These are phyloP conservation scores for Penicillium waksmanii DNA, from an alignment of 495 filamentous ascomycete species.

Conservation along the genomic window DNA sequence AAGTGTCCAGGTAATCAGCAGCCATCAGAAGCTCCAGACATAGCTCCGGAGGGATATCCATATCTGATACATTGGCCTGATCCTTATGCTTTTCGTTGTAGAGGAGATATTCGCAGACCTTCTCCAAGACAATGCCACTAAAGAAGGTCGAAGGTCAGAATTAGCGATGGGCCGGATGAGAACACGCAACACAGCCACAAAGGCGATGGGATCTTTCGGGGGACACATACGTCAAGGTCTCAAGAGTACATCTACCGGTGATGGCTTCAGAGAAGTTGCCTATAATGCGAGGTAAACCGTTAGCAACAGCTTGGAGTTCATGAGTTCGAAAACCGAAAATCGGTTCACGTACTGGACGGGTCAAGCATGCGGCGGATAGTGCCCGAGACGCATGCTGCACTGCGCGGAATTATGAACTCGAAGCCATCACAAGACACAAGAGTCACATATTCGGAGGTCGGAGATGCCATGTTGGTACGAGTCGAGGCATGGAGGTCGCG, in stretches of 20 bases:
- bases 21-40: conserved; percentile 82
- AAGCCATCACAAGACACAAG: conserved; percentile 85
- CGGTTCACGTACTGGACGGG: conserved; percentile 61
- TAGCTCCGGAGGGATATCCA: conserved; percentile 80
- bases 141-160: background rate
- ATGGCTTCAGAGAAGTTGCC: conserved; percentile 72
- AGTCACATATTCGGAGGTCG: conserved; percentile 67
- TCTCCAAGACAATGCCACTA: conserved; percentile 83
- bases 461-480: conserved; percentile 17
- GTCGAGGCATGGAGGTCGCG: conserved; percentile 11
- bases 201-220: background rate
- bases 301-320: background rate
- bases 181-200: background rate
- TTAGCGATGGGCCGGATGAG: conserved; percentile 1
- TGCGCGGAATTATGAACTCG: conserved; percentile 83
- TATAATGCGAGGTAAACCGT: conserved; percentile 32
- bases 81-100: conserved; percentile 85
- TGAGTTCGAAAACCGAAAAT: conserved; percentile 4
- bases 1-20: conserved; percentile 71
- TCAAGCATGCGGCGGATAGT: conserved; percentile 87
- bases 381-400: conserved; percentile 72
- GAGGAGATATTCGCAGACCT: conserved; percentile 89
- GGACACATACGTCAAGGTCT: conserved; percentile 69
- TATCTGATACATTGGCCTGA: conserved; percentile 78
- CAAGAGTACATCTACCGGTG: conserved; percentile 66